Evolutionary conservation across 2,329 filamentous ascomycete genomes (phyloP).

Genomic region (Cytospora mali): DNA sequence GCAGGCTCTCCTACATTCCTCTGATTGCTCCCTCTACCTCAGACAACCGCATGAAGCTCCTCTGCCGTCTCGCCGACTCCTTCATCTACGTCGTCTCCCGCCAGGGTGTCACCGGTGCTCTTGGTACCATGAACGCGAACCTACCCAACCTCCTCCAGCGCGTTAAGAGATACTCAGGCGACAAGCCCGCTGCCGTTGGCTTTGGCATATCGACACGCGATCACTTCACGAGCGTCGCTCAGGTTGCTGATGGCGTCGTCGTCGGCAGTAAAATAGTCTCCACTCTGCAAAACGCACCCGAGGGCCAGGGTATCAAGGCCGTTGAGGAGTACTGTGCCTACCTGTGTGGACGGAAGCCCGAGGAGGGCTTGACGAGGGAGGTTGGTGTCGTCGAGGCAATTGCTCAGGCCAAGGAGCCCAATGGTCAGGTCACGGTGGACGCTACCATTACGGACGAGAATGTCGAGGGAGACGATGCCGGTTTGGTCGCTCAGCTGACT

Average conservation of each 20-base stretch:
- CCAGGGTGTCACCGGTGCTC: conserved; percentile 94
- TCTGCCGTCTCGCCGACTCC: conserved; percentile 95
- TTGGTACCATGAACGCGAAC: conserved; percentile 77
- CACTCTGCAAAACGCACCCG: conserved; percentile 69
- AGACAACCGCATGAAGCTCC: conserved; percentile 88
- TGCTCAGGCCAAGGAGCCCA: conserved; percentile 60
- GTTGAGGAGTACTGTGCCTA: conserved; percentile 87
- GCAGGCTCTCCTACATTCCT: conserved; percentile 89
- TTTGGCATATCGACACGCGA: conserved; percentile 96
- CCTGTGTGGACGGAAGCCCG: conserved; percentile 52
- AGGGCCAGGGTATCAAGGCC: conserved; percentile 67
- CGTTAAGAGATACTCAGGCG: conserved; percentile 90
- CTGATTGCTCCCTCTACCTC: conserved; percentile 93
- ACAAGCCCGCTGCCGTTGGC: conserved; percentile 87
- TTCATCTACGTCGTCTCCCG: conserved; percentile 99
- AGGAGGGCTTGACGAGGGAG: conserved; percentile 57
- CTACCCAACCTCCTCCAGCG: conserved; percentile 80
- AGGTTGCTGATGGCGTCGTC: conserved; percentile 89
- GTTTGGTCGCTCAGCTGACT: conserved; percentile 78
- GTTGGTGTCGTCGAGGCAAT: conserved; percentile 72
- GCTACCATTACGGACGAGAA: conserved; percentile 61
- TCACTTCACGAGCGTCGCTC: conserved; percentile 84
- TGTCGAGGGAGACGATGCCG: conserved; percentile 48
- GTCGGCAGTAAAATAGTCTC: conserved; percentile 96
- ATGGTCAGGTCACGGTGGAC: conserved; percentile 66